Base-by-base conservation (phyloP, 2,329 filamentous ascomycete genomes). In the Trichoderma oligosporum region DNA sequence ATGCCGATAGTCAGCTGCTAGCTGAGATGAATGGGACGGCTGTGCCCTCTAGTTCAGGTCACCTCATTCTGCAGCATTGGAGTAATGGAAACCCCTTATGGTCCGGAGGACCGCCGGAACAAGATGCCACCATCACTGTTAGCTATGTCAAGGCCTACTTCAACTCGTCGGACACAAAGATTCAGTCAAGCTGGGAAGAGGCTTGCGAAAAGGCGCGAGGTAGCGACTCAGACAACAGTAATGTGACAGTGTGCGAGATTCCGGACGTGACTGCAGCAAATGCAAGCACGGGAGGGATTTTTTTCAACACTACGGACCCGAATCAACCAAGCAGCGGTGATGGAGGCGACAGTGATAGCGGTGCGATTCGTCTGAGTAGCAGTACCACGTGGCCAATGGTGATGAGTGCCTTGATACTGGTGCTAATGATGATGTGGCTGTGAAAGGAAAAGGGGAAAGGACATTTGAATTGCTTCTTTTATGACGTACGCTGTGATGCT, bases 121-220 rank as follows among this genome's bases (percentile, higher is more conserved):
- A 75, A 31, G 85, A 91, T 64, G 82, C 88, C 0, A 72, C 79
- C 16, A 76, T 89, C 64, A 82, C 78, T 6, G 77, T 92, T 22
- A 81, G 78, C 35, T 91, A 91, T 65, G 79, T 91, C 57, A 90
- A 89, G 69, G 85, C 85, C 0, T 93, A 92, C 70, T 93, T 91
- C 75, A 92, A 92, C 74, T 85, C 85, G 14, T 85, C 85, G 3
- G 63, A 75, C 18, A 61, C 64, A 2, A 33, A 59, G 3, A 51
- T 51, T 31, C 64, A 63, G 44, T 36, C 47, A 24, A 46, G 46
- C 29, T 56, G 47, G 41, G 53, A 36, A 24, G 51, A 45, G 11
- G 44, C 35, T 24, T 69, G 67, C 20, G 39, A 29, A 47, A 47
- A 47, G 44, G 53, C 53, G 5, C 14, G 16, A 7, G 22, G 49